phyloP scores from a whole-genome alignment of 202 grass and related monocot species.

The Cymbopogon flexuosus region DNA sequence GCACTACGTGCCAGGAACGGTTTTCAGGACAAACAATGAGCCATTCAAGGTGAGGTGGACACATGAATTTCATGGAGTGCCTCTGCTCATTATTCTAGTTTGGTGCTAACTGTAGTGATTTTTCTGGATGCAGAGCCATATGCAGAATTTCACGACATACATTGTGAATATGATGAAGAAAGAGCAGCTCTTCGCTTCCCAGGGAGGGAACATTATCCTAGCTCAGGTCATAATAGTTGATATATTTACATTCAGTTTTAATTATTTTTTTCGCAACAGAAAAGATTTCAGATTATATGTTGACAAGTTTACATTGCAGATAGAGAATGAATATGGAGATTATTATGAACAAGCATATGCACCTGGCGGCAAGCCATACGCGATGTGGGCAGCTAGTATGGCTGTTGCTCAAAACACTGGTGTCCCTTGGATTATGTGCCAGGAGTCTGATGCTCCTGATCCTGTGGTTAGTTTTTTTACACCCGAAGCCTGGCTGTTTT shows the following conservation, averaged over 20 bases:
- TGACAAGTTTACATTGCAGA: conserved; percentile 29
- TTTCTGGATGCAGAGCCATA: conserved; percentile 50
- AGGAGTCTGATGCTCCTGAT: conserved; percentile 79
- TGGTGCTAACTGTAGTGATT: background rate
- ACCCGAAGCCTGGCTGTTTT: background rate
- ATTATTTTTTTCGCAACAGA: background rate
- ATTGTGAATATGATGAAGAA: conserved; percentile 93
- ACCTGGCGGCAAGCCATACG: conserved; percentile 64
- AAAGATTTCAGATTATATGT: background rate
- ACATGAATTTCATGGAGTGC: background rate
- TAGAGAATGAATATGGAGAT: conserved; percentile 91
- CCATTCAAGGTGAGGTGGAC: conserved; percentile 66
- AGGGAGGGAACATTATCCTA: conserved; percentile 93
- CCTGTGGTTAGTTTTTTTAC: conserved; percentile 60
- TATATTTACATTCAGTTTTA: background rate
- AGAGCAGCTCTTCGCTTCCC: conserved; percentile 70
- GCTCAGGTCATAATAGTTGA: conserved; percentile 48
- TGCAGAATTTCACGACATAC: conserved; percentile 75
- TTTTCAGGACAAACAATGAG: conserved; percentile 70
- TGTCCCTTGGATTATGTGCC: conserved; percentile 95
- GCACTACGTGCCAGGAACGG: conserved; percentile 81
- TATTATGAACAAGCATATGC: conserved; percentile 47
- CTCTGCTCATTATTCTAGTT: background rate
- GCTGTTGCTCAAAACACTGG: conserved; percentile 73
- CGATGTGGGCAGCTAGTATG: conserved; percentile 88